Evolutionary conservation across 1,139 yeast species (phyloP).

Genomic region (Taphrina deformans): DNA sequence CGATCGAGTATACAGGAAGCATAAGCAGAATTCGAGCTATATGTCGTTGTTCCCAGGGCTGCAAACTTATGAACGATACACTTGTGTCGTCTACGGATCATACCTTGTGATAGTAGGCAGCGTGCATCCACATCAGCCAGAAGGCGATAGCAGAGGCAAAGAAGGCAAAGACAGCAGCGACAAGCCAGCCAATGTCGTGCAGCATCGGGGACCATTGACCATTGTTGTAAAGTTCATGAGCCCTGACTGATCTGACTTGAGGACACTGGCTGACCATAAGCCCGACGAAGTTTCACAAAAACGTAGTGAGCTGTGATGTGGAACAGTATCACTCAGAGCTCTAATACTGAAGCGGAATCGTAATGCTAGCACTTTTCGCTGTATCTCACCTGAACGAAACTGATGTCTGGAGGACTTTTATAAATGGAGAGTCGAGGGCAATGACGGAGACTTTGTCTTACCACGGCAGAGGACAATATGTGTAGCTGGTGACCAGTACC

Average conservation of each 20-base stretch:
- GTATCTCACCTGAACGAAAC: too few species aligned
- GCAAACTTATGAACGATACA: not conserved
- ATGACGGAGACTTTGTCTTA: too few species aligned
- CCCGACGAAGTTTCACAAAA: too few species aligned
- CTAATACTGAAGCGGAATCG: too few species aligned
- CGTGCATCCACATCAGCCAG: constrained; percentile 19
- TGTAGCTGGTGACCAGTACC: too few species aligned
- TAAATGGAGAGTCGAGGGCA: too few species aligned
- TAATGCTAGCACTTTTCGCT: too few species aligned
- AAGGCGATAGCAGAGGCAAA: not conserved
- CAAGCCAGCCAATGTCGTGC: constrained; percentile 11
- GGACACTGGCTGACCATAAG: not conserved
- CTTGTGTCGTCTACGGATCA: not conserved
- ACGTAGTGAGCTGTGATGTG: too few species aligned
- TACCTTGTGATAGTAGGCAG: constrained; percentile 15
- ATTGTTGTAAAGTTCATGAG: not conserved
- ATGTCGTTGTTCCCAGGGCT: constrained; percentile 21
- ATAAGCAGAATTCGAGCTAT: constrained; percentile 10
- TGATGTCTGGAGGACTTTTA: too few species aligned
- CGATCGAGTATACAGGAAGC: constrained; percentile 18
- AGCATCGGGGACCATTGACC: not conserved
- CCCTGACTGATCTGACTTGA: not conserved
- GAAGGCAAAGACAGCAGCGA: not conserved
- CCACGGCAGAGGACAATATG: too few species aligned
- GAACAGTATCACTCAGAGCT: too few species aligned